These are phyloP conservation scores for Emericellopsis cladophorae DNA, from an alignment of 2,329 filamentous ascomycete genomes.

Conservation along the genomic window DNA sequence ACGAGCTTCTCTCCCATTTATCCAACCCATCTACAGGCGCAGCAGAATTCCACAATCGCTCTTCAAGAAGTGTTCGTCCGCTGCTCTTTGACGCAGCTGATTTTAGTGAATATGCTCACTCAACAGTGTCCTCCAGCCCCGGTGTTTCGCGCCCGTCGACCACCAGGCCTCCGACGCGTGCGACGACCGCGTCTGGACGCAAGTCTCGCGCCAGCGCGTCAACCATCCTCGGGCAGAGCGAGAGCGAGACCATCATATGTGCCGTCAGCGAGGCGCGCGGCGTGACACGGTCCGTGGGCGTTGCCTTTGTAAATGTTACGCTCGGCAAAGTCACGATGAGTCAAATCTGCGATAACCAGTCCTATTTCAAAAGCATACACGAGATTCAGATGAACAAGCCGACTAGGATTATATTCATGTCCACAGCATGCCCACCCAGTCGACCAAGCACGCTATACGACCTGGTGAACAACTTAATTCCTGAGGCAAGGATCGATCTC, in stretches of 20 bases:
- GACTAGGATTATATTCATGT: conserved; percentile 66
- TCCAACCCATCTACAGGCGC: no score
- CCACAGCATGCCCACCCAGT: conserved; percentile 51
- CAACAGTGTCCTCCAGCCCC: neutral
- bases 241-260: conserved; percentile 66
- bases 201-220: conserved; percentile 26
- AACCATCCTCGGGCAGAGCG: conserved; percentile 29
- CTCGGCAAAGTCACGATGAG: conserved; percentile 77
- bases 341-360: conserved; percentile 87
- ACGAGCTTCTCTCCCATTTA: no score
- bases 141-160: conserved; percentile 5
- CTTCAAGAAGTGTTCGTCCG: no score
- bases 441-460: conserved; percentile 61
- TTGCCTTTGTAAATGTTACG: conserved; percentile 78
- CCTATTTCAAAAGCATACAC: conserved; percentile 77
- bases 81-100: no score
- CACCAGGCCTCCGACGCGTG: conserved; percentile 10
- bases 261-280: conserved; percentile 82
- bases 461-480: conserved; percentile 52
- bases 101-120: neutral
- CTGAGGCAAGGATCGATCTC: conserved; percentile 20
- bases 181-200: conserved; percentile 29
- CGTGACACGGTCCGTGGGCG: conserved; percentile 68
- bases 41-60: no score
- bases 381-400: conserved; percentile 75